A percentile compares a stretch with the other conserved stretches of the same genome.
Conservation (phyloP, 768 basidiomycete species). For the Phaffia australis region DNA sequence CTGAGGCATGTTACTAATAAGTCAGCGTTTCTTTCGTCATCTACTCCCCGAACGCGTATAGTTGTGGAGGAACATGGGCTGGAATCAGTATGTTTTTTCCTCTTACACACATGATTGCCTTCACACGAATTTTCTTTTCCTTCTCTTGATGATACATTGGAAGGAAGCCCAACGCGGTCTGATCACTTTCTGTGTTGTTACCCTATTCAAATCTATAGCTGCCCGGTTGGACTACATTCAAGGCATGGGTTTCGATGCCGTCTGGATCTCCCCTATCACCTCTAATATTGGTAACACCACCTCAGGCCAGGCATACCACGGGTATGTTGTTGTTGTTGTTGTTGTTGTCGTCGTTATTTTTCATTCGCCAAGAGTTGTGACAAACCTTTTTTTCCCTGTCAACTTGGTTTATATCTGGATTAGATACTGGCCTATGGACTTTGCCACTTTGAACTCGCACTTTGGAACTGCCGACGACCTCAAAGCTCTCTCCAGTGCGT, state of each 20-base stretch:
- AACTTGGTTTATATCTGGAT: background rate
- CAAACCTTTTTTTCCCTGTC: background rate
- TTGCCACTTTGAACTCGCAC: conserved; percentile 34
- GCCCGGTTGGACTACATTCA: conserved; percentile 37
- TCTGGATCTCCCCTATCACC: conserved; percentile 38
- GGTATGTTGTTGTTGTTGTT: conserved; percentile 16
- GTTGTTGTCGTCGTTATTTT: background rate
- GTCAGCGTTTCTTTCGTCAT: background rate
- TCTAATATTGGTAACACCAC: conserved; percentile 33
- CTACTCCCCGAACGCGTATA: background rate
- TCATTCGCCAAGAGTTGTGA: background rate
- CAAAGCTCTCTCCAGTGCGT: conserved; percentile 33
- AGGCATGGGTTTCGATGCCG: conserved; percentile 37
- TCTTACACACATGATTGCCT: background rate
- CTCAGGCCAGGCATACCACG: conserved; percentile 37
- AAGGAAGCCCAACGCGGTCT: background rate
- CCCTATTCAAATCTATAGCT: background rate
- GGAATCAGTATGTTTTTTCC: conserved; percentile 12
- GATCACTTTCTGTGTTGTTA: background rate
- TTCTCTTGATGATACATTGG: background rate
- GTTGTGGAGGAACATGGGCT: conserved; percentile 25
- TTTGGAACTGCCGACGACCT: conserved; percentile 36
- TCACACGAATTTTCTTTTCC: background rate
- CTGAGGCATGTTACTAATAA: background rate
- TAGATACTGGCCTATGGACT: conserved; percentile 34